Evolutionary conservation across 805 yeast genomes (phyloP).

Genomic region (Starmerella sp.): DNA sequence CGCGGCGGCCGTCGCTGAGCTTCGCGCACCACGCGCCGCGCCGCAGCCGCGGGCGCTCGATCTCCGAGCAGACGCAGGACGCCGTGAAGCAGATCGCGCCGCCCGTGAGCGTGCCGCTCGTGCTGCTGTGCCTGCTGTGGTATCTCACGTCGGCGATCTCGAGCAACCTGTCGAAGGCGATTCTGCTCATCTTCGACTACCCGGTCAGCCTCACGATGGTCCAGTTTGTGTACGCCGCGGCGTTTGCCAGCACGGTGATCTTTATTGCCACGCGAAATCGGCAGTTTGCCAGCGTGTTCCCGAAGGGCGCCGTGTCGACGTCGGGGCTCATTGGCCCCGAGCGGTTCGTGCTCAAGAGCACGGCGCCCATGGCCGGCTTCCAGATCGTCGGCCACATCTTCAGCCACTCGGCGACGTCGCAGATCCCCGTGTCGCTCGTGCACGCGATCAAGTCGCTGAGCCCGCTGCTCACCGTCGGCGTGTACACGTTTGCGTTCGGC

Average conservation of each 20-base stretch:
- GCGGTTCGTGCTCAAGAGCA: slow-evolving; percentile 29
- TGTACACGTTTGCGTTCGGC: slow-evolving; percentile 53
- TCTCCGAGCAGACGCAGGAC: slow-evolving; percentile 26
- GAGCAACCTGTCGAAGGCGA: slow-evolving; percentile 68
- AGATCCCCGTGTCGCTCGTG: slow-evolving; percentile 88
- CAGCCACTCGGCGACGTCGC: slow-evolving; percentile 80
- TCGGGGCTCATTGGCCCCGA: slow-evolving; percentile 24
- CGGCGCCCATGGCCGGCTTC: slow-evolving; percentile 89
- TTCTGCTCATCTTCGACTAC: slow-evolving; percentile 54
- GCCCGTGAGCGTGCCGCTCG: slow-evolving; percentile 36
- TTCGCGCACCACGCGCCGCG: slow-evolving; percentile 4
- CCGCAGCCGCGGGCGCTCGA: slow-evolving; percentile 19
- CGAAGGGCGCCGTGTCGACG: slow-evolving; percentile 27
- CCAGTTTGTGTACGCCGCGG: slow-evolving; percentile 67
- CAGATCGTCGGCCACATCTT: slow-evolving; percentile 88
- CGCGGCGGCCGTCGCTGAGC: slow-evolving; percentile 9
- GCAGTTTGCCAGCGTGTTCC: slow-evolving; percentile 28
- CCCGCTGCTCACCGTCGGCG: slow-evolving; percentile 77
- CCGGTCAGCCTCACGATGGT: slow-evolving; percentile 85
- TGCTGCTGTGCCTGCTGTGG: slow-evolving; percentile 60
- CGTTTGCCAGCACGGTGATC: slow-evolving; percentile 38
- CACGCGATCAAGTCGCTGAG: slow-evolving; percentile 89
- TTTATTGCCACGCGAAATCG: slow-evolving; percentile 30
- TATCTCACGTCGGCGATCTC: slow-evolving; percentile 70
- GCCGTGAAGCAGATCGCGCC: slow-evolving; percentile 33